Conservation (phyloP, 2,329 filamentous ascomycete genomes). For the Zymoseptoria pseudotritici region DNA sequence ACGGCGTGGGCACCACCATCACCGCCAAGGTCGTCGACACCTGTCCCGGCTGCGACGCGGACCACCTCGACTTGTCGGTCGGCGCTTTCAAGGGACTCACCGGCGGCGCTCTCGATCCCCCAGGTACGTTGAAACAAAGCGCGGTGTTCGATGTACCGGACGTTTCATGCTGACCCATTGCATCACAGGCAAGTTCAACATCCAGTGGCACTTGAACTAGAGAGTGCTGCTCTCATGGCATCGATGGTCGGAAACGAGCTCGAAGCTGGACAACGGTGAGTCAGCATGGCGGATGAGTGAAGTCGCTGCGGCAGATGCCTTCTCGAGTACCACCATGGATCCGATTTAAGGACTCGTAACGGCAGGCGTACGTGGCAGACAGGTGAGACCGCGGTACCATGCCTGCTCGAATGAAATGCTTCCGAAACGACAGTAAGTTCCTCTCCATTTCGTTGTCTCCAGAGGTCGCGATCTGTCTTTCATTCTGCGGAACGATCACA, state of each 20-base stretch:
- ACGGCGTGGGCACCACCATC: slow-evolving; percentile 2
- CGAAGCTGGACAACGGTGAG: neutral
- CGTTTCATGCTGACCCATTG: neutral
- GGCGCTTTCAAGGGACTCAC: slow-evolving; percentile 7
- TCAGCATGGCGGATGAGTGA: neutral
- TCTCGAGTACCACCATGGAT: neutral
- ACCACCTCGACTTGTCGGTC: slow-evolving; percentile 6
- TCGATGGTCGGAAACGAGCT: neutral
- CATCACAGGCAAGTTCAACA: neutral
- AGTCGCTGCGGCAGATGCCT: neutral
- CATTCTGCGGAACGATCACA: too few species aligned
- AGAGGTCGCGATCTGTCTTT: neutral
- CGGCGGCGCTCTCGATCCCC: slow-evolving; percentile 2
- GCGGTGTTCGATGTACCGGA: neutral
- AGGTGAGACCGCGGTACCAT: neutral
- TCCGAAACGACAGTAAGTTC: neutral
- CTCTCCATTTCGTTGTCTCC: neutral
- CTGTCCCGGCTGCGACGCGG: slow-evolving; percentile 4
- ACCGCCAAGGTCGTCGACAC: slow-evolving; percentile 6
- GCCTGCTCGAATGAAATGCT: neutral
- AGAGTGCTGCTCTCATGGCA: neutral
- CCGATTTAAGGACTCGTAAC: neutral
- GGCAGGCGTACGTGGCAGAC: neutral
- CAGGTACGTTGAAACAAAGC: neutral
- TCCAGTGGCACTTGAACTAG: neutral